These are phyloP conservation scores for Ustulina deusta DNA, from an alignment of 2,329 filamentous ascomycete species.

Conservation along the genomic window DNA sequence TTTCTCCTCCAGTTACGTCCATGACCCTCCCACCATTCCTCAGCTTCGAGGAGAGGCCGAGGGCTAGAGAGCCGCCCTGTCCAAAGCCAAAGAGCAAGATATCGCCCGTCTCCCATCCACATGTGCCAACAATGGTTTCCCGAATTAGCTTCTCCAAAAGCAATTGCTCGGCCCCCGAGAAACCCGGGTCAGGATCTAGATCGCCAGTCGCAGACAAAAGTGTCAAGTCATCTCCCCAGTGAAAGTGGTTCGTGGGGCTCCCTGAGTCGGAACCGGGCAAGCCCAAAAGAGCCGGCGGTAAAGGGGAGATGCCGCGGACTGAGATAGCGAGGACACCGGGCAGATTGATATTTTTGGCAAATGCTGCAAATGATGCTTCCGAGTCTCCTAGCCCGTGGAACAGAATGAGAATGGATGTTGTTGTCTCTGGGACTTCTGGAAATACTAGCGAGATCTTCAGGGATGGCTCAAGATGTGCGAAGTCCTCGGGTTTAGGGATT, in stretches of 20 bases:
- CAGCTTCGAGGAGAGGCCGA: constrained; percentile 65
- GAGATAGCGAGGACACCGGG: constrained; percentile 83
- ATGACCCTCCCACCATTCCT: constrained; percentile 52
- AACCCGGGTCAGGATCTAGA: constrained; percentile 72
- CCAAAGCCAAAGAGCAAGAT: constrained; percentile 75
- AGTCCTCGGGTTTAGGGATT: constrained; percentile 65
- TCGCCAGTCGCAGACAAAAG: constrained; percentile 64
- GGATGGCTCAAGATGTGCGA: constrained; percentile 56
- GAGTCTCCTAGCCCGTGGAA: constrained; percentile 88
- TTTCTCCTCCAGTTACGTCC: constrained; percentile 47
- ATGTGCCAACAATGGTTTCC: constrained; percentile 64
- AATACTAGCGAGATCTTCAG: constrained; percentile 62
- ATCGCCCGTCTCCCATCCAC: constrained; percentile 70
- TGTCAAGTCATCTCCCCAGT: constrained; percentile 76
- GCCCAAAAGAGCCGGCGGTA: constrained; percentile 76
- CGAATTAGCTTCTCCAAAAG: constrained; percentile 65
- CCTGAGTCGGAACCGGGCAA: constrained; percentile 40
- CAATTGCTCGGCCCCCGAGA: constrained; percentile 60
- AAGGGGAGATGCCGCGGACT: constrained; percentile 75
- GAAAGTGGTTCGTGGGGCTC: constrained; percentile 57
- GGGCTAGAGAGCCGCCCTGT: constrained; percentile 73
- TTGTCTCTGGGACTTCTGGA: constrained; percentile 67
- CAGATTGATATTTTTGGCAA: constrained; percentile 76
- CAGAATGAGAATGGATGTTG: constrained; percentile 81
- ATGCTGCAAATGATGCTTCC: constrained; percentile 73